phyloP scores from a whole-genome alignment of 768 basidiomycete species.

The Fomitopsis serialis region DNA sequence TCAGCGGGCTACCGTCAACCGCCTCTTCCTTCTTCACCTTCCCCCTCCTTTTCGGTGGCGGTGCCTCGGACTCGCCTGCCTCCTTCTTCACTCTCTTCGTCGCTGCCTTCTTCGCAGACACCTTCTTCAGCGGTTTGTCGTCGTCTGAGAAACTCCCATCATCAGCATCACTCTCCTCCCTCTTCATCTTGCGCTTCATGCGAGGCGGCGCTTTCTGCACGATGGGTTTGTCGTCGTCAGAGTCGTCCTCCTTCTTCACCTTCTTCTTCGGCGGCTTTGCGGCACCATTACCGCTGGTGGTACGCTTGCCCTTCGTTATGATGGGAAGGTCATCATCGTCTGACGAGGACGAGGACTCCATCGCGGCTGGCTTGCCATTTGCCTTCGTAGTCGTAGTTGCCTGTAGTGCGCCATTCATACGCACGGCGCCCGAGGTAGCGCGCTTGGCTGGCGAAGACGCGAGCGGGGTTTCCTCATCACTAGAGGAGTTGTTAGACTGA shows the following conservation, averaged over 20 bases:
- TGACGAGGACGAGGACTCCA: slow-evolving; percentile 29
- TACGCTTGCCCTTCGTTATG: slow-evolving; percentile 38
- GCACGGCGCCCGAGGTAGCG: slow-evolving; percentile 29
- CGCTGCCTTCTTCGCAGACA: slow-evolving; percentile 28
- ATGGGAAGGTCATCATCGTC: slow-evolving; percentile 40
- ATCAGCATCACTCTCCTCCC: slow-evolving; percentile 50
- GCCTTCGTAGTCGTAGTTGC: slow-evolving; percentile 30
- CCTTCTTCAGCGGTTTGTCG: slow-evolving; percentile 42
- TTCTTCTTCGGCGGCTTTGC: slow-evolving; percentile 8
- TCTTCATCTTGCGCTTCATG: slow-evolving; percentile 39
- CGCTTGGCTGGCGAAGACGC: slow-evolving; percentile 68
- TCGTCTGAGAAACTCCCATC: slow-evolving; percentile 32
- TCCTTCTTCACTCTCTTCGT: slow-evolving; percentile 53
- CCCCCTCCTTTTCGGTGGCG: slow-evolving; percentile 30
- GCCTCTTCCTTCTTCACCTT: slow-evolving; percentile 41
- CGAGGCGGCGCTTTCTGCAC: slow-evolving; percentile 24
- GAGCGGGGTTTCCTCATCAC: slow-evolving; percentile 68
- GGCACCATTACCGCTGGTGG: slow-evolving; percentile 40
- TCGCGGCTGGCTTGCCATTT: slow-evolving; percentile 33
- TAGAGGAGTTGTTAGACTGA: slow-evolving; percentile 49
- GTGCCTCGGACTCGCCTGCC: slow-evolving; percentile 30
- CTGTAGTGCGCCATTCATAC: slow-evolving; percentile 36
- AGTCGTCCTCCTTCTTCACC: slow-evolving; percentile 23
- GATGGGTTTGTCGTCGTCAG: slow-evolving; percentile 27
- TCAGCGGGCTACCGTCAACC: slow-evolving; percentile 28